Base-by-base conservation (phyloP, 345 rosid species). In the Passiflora organensis region DNA sequence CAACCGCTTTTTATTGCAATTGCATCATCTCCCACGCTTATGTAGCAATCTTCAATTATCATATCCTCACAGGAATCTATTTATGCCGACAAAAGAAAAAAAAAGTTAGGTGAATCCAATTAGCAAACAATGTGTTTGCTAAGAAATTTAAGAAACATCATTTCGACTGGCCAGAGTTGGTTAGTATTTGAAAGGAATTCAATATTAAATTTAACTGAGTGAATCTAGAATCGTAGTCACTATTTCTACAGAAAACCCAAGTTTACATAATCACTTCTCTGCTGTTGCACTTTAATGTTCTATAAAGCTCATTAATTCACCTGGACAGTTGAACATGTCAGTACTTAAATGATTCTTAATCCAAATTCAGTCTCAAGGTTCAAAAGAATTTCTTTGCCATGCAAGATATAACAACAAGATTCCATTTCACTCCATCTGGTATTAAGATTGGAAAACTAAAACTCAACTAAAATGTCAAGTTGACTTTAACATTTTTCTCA, bases 1-100 rank as follows among this genome's bases (percentile, higher is more conserved):
- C 98, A 88, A 24, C 98, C 98, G 66, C 96, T 91, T 73, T 91
- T 88, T 71, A 93, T 93, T 2, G 96, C 99, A 53, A 93, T 79
- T 0, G 80, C 95, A 67, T 93, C 99, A 69, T 93, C 99, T 49
- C 99, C 99, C 13, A 88, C 94, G 55, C 99, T 93, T 59, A 93
- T 93, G 69, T 89, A 93, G 63, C 96, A 89, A 67, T 89, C 83
- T 66, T 93, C 96, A 21, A 93, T 93, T 20, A 93, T 85, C 87
- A 93, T 82, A 72, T 89, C 94, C 70, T 84, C 87, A 25, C 94
- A 93, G 1, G 99, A 93, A 81, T 93, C 99, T 89, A 78, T 56
- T 70, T 20, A 55, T 12, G 10, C 44, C 22, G 41, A 25, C 9
- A 58, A 63, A 28, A 36, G 2, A 1, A 6, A 58, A 63, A 28